Conservation (phyloP, 331 rosid genomes). For the Phaseolus coccineus region DNA sequence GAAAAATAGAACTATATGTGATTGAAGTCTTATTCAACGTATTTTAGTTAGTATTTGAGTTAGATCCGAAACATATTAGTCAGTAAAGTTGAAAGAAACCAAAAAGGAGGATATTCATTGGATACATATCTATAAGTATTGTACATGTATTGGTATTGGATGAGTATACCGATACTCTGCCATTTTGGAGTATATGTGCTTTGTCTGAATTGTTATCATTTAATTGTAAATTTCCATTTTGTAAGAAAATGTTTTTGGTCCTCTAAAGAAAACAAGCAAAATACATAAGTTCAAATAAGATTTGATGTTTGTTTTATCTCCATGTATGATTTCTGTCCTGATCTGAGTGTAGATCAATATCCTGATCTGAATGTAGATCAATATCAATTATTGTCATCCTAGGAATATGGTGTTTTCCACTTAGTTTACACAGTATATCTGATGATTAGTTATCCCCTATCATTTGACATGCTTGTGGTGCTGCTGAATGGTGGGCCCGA, state of each 20-base stretch:
- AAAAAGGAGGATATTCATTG: neutral
- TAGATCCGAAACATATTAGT: neutral
- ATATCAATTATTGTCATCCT: neutral
- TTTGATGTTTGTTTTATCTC: neutral
- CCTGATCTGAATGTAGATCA: constrained; percentile 10
- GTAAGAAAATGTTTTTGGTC: constrained; percentile 17
- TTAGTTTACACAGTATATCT: constrained; percentile 1
- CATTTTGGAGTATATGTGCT: neutral
- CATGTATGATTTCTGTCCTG: constrained; percentile 2
- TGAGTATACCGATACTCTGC: neutral
- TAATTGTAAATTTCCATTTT: constrained; percentile 4
- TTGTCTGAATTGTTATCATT: neutral
- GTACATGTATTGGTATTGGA: neutral
- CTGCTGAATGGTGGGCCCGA: constrained; percentile 15
- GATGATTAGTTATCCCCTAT: constrained; percentile 10
- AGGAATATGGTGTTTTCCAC: constrained; percentile 24
- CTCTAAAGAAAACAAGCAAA: neutral
- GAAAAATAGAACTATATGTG: neutral
- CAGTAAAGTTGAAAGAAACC: neutral
- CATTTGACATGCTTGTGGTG: neutral
- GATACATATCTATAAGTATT: neutral
- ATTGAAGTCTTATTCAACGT: neutral
- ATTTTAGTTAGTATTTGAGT: neutral
- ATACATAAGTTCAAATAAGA: neutral
- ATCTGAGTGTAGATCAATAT: constrained; percentile 9